Conservation (phyloP, 352 stramenopile genomes). For the Phytophthora crassamura region DNA sequence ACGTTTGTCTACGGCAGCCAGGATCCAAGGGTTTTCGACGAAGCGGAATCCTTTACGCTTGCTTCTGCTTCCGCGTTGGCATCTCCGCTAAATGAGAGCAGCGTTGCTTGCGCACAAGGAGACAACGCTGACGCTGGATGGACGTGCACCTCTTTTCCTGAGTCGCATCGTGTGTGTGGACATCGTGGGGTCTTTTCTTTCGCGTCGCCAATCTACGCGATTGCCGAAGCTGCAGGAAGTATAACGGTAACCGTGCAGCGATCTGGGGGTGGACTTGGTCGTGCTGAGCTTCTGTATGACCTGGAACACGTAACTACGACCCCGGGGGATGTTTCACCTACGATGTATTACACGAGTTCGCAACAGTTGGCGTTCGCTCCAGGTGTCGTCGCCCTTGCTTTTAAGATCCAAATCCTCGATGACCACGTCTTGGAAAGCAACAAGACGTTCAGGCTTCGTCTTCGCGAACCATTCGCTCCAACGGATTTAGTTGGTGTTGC, state of each 20-base stretch:
- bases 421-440: constrained; percentile 77
- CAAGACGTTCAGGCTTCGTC: constrained; percentile 70
- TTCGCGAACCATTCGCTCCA: constrained; percentile 44
- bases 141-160: constrained; percentile 51
- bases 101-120: constrained; percentile 69
- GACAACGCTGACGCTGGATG: constrained; percentile 61
- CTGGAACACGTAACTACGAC: constrained; percentile 86
- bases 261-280: constrained; percentile 88
- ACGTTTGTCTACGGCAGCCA: constrained; percentile 92
- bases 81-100: constrained; percentile 61
- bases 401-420: constrained; percentile 93
- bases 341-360: constrained; percentile 87
- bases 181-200: constrained; percentile 92
- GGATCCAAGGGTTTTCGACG: constrained; percentile 91
- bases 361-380: constrained; percentile 81
- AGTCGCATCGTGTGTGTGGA: constrained; percentile 91
- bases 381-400: constrained; percentile 86
- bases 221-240: constrained; percentile 69
- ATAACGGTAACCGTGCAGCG: constrained; percentile 88
- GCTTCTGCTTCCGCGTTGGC: constrained; percentile 24
- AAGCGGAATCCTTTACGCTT: constrained; percentile 88
- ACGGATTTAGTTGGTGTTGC: constrained; percentile 22
- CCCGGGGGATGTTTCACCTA: constrained; percentile 79
- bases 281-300: constrained; percentile 78
- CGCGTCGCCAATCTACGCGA: constrained; percentile 83